Conservation (phyloP, 169 alveolate species). For the Amoebophrya sp. region DNA sequence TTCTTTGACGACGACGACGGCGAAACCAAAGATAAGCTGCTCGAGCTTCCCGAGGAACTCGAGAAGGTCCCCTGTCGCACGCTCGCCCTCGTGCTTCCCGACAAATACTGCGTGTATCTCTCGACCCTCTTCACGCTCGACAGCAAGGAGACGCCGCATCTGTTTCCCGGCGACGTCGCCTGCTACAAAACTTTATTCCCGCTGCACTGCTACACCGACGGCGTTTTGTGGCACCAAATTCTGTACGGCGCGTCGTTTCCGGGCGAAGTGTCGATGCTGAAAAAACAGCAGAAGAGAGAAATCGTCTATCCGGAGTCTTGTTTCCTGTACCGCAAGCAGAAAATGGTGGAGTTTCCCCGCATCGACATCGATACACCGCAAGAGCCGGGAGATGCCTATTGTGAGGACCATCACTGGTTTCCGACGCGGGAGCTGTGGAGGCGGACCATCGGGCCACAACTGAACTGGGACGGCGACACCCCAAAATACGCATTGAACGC, state of each 20-base stretch:
- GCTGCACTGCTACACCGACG: not conserved
- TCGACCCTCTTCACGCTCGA: not conserved
- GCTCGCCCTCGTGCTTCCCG: not conserved
- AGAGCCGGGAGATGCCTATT: not conserved
- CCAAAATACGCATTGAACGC: not conserved
- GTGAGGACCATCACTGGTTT: not conserved
- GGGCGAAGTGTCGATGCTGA: not conserved
- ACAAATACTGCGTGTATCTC: not conserved
- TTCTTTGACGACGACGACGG: no score
- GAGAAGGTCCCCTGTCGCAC: not conserved
- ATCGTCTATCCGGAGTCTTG: not conserved
- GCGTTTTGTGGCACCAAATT: not conserved
- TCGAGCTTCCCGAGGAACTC: not conserved
- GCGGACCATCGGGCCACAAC: not conserved
- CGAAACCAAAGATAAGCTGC: no score
- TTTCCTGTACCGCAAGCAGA: not conserved
- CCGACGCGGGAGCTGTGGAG: not conserved
- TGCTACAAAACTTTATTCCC: not conserved
- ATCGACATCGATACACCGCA: not conserved
- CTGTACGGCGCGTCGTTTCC: not conserved
- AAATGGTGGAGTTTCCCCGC: not conserved
- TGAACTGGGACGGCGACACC: not conserved
- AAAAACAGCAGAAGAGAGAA: not conserved
- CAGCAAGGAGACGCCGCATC: not conserved
- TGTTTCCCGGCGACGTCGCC: not conserved